Evolutionary conservation across 1,139 yeast species (phyloP).

Genomic region (Pichia sp.): DNA sequence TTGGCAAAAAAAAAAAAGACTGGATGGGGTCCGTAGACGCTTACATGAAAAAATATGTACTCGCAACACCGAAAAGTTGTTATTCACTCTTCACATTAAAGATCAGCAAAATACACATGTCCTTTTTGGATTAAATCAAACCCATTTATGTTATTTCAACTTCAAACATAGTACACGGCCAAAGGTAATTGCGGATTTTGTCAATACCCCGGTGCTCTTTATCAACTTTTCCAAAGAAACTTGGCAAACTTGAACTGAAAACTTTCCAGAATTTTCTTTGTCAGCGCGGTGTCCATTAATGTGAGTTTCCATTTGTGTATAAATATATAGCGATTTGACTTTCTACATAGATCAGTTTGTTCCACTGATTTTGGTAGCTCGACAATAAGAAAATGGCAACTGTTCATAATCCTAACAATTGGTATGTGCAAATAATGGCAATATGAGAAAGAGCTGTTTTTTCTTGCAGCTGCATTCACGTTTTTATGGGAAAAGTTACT

Average conservation of each 20-base stretch:
- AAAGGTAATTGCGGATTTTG: slow-evolving; percentile 5
- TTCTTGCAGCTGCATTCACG: too few species aligned
- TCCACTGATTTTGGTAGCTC: neutral
- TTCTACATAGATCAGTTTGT: too few species aligned
- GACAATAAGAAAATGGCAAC: slow-evolving; percentile 38
- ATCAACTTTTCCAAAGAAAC: slow-evolving; percentile 1
- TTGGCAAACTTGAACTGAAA: neutral
- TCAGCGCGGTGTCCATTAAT: neutral
- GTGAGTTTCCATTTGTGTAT: neutral
- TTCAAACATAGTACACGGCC: neutral
- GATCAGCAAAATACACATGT: slow-evolving; percentile 8
- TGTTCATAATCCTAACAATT: slow-evolving; percentile 77
- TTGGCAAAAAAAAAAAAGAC: neutral
- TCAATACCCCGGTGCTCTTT: slow-evolving; percentile 8
- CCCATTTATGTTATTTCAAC: slow-evolving; percentile 13
- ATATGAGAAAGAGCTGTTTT: too few species aligned
- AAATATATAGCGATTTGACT: neutral
- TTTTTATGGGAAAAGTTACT: slow-evolving; percentile 1
- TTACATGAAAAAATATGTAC: neutral
- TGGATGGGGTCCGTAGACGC: neutral
- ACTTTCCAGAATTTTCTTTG: neutral
- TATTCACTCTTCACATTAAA: slow-evolving; percentile 11
- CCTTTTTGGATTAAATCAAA: slow-evolving; percentile 14
- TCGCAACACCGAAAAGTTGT: neutral
- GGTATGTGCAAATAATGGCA: slow-evolving; percentile 35